Evolutionary conservation across 2,329 filamentous ascomycete species (phyloP).

Genomic region (Fusarium ramigenum): DNA sequence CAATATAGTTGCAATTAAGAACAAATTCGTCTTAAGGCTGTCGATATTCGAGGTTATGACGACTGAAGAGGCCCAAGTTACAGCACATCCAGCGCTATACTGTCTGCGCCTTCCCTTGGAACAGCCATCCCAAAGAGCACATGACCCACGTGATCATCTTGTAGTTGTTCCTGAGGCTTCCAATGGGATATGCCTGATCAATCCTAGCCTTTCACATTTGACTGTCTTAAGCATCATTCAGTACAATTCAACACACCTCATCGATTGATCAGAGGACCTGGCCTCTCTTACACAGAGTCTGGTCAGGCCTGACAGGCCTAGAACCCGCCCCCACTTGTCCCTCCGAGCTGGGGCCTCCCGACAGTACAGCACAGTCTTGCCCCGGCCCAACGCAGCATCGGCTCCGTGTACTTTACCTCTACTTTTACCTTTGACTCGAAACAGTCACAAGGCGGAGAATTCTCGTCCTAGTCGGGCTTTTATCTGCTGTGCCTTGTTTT

Average conservation of each 20-base stretch:
- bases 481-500: not conserved
- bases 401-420: constrained; percentile 14
- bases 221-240: not conserved
- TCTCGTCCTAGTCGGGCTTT: constrained; percentile 10
- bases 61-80: not conserved
- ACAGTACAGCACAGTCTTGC: constrained; percentile 11
- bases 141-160: constrained; percentile 32
- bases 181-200: not conserved
- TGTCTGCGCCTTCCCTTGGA: constrained; percentile 2
- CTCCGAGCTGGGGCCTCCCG: constrained; percentile 14
- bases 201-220: not conserved
- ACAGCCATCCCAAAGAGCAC: constrained; percentile 10
- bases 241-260: not conserved
- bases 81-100: constrained; percentile 1
- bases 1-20: not conserved
- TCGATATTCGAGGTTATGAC: not conserved
- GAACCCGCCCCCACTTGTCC: constrained; percentile 19
- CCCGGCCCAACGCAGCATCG: constrained; percentile 28
- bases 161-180: not conserved
- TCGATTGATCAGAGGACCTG: constrained; percentile 4
- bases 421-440: constrained; percentile 4
- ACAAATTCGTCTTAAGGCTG: not conserved
- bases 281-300: constrained; percentile 16
- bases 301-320: constrained; percentile 1
- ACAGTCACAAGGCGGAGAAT: constrained; percentile 25